Evolutionary conservation across 2,329 filamentous ascomycete genomes (phyloP), one percentile per base, ranked within the genome.

Genomic region (Diaporthe destruens): DNA sequence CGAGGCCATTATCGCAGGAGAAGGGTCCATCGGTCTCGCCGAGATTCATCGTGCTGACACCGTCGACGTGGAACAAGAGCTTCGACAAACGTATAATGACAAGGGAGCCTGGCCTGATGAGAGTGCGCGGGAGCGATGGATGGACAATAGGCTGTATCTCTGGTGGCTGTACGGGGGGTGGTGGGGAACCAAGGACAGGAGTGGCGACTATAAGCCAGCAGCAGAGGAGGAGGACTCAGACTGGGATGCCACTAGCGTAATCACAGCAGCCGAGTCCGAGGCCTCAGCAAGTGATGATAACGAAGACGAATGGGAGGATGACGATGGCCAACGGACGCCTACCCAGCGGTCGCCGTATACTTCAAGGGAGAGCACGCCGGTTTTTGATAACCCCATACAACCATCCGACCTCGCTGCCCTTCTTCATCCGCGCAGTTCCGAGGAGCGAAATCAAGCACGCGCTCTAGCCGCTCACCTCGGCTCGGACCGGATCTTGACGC

Each of bases 101-200:
- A 69, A 63, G 23, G 63, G 49, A 44, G 55, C 69, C 79, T 82
- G 78, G 78, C 80, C 76, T 39, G 76, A 80, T 51, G 81, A 82
- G 61, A 80, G 84, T 20, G 75, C 84, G 8, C 84, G 90, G 53
- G 93, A 96, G 76, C 87, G 88, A 36, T 88, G 89, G 51, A 85
- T 98, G 2, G 92, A 96, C 75, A 87, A 88, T 2, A 91, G 90
- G 72, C 84, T 98, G 1, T 98, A 98, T 80, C 86, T 86, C 39
- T 96, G 95, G 89, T 98, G 94, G 93, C 90, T 93, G 68, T 86
- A 87, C 69, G 94, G 94, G 25, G 94, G 94, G 9, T 93, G 93
- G 84, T 98, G 94, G 91, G 95, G 96, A 1, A 91, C 92, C 20
- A 86, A 91, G 42, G 96, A 98, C 80, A 86, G 87, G 6, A 98